Base-by-base conservation (phyloP, 495 filamentous ascomycete genomes). In the Penicillium antarcticum region DNA sequence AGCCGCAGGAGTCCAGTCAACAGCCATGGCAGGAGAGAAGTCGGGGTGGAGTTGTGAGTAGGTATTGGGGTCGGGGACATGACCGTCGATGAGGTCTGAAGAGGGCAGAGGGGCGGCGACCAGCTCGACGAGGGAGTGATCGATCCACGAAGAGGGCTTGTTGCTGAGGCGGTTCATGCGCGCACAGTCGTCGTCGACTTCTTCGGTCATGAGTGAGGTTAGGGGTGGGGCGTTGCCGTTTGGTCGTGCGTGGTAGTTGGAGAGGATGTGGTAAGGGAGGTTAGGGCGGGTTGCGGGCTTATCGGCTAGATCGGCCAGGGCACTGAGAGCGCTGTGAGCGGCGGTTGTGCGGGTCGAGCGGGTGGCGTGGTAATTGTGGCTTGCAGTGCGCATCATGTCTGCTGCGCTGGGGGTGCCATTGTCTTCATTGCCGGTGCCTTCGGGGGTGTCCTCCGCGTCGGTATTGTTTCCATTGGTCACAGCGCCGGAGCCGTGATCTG, bases 311-410 rank as follows among this genome's bases (percentile, higher is more conserved):
- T 80, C 80, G 45, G 86, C 83, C 50, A 88, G 72, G 33, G 83
- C 78, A 35, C 75, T 71, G 36, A 86, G 74, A 41, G 80, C 81
- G 37, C 74, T 76, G 46, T 78, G 77, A 34, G 75, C 60, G 12
- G 62, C 83, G 17, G 70, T 72, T 11, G 74, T 78, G 29, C 85
- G 79, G 4, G 83, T 88, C 42, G 86, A 89, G 11, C 87, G 82
- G 10, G 87, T 91, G 13, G 83, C 81, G 55, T 91, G 87, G 63
- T 71, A 72, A 23, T 77, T 79, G 45, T 79, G 75, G 34, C 85
- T 88, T 24, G 80, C 80, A 14, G 86, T 84, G 4, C 87, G 78
- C 43, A 87, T 85, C 87, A 90, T 90, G 52, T 76, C 76, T 2
- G 79, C 74, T 0, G 85, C 85, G 17, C 48, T 58, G 8, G 77